Conservation (phyloP, 345 rosid species). For the Populus davidiana region DNA sequence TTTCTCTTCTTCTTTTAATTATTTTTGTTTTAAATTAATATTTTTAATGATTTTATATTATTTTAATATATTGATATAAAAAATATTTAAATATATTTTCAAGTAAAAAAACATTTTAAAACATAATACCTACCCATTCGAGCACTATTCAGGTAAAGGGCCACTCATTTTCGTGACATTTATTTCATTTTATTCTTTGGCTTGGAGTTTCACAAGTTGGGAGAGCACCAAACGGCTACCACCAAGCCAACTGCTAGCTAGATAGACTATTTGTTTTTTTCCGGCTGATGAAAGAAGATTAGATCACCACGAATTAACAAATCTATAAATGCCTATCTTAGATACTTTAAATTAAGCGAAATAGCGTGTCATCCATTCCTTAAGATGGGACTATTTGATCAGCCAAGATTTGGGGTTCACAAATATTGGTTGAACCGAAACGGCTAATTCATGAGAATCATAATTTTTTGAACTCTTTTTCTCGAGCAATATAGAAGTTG, state of each 20-base stretch:
- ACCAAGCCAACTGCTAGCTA: neutral
- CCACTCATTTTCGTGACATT: neutral
- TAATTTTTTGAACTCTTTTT: slow-evolving; percentile 13
- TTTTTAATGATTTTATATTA: too few relatives aligned
- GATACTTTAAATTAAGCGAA: too few relatives aligned
- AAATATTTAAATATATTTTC: too few relatives aligned
- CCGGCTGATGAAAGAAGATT: neutral
- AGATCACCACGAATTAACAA: neutral
- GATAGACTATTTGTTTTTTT: neutral
- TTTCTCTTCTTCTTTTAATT: neutral
- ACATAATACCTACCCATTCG: too few relatives aligned
- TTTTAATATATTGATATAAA: rapidly evolving
- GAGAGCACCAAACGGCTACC: slow-evolving; percentile 7
- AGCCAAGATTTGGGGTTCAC: slow-evolving; percentile 27
- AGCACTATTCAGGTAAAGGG: too few relatives aligned
- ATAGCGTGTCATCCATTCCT: too few relatives aligned
- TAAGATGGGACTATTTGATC: slow-evolving; percentile 11
- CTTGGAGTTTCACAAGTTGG: neutral
- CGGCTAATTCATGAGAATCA: neutral
- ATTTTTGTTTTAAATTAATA: too few relatives aligned
- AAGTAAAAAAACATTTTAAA: too few relatives aligned
- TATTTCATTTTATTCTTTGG: neutral
- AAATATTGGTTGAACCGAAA: slow-evolving; percentile 22
- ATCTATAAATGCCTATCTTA: neutral
- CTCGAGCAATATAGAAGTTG: slow-evolving; percentile 8